These are phyloP conservation scores for Phyllosticta paracitricarpa DNA, from an alignment of 2,329 filamentous ascomycete genomes.

Conservation along the genomic window DNA sequence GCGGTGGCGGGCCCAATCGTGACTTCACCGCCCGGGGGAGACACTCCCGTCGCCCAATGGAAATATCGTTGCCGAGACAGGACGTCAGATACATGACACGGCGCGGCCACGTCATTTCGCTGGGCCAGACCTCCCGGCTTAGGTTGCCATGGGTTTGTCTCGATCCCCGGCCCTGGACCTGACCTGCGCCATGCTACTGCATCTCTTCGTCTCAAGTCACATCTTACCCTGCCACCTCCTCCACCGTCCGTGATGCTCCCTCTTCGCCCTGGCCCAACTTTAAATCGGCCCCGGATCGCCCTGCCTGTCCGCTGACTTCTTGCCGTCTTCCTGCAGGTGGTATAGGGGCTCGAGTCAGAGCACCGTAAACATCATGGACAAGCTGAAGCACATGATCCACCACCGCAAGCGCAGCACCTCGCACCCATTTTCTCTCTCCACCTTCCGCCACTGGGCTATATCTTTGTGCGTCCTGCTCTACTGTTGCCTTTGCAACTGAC, in stretches of 20 bases:
- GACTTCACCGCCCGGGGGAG: background rate
- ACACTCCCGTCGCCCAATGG: background rate
- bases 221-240: background rate
- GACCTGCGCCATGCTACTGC: background rate
- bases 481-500: background rate
- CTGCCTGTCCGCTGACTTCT: background rate
- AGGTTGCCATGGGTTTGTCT: background rate
- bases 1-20: background rate
- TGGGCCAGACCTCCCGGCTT: background rate
- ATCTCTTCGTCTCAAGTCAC: background rate
- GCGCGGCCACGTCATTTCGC: background rate
- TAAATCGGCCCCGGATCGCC: background rate
- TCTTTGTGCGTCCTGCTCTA: slow-evolving; percentile 25
- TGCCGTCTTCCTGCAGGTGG: background rate
- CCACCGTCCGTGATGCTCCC: background rate
- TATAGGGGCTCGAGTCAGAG: background rate
- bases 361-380: slow-evolving; percentile 21
- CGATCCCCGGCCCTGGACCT: background rate
- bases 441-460: slow-evolving; percentile 31
- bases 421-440: slow-evolving; percentile 4
- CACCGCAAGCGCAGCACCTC: slow-evolving; percentile 8
- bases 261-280: background rate
- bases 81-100: background rate
- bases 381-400: slow-evolving; percentile 24
- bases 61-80: background rate